phyloP scores from a whole-genome alignment of 176 grass and related monocot species.

The Alopecurus myosuroides region DNA sequence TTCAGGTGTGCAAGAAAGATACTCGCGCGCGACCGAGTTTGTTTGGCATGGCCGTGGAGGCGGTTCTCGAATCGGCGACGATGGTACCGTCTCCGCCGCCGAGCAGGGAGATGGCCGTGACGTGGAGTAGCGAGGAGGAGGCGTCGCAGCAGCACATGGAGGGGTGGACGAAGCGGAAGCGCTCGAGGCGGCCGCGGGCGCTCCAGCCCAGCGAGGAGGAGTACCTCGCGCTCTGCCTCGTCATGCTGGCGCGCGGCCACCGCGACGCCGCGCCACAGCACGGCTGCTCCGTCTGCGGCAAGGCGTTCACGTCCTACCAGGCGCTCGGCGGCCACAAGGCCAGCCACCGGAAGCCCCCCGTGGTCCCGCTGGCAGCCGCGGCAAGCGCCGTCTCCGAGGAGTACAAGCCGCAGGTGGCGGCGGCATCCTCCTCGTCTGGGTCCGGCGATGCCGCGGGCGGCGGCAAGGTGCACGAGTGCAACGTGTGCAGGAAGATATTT shows the following conservation, averaged over 20 bases:
- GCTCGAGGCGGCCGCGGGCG: slow-evolving; percentile 35
- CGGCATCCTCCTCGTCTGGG: slow-evolving; percentile 9
- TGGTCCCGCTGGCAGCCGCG: not conserved
- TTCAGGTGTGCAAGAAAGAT: not conserved
- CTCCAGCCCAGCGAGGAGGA: slow-evolving; percentile 54
- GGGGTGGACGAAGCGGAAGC: slow-evolving; percentile 51
- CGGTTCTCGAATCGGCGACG: slow-evolving; percentile 17
- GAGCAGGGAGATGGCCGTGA: not conserved
- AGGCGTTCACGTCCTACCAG: slow-evolving; percentile 78
- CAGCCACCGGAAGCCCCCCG: slow-evolving; percentile 58
- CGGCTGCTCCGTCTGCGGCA: slow-evolving; percentile 90
- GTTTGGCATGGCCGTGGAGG: slow-evolving; percentile 49
- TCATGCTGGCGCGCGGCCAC: slow-evolving; percentile 58
- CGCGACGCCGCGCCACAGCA: slow-evolving; percentile 21
- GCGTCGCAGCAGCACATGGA: not conserved
- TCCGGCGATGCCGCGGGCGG: not conserved
- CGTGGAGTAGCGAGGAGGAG: not conserved
- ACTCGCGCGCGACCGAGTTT: not conserved
- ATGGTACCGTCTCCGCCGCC: not conserved
- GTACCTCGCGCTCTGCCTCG: slow-evolving; percentile 71
- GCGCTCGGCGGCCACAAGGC: slow-evolving; percentile 89
- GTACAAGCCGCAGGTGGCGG: not conserved
- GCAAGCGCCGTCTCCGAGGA: not conserved
- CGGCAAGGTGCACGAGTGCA: slow-evolving; percentile 52
- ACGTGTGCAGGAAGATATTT: slow-evolving; percentile 73